Evolutionary conservation across 2,329 filamentous ascomycete species (phyloP).

Genomic region (Alternaria sp.): DNA sequence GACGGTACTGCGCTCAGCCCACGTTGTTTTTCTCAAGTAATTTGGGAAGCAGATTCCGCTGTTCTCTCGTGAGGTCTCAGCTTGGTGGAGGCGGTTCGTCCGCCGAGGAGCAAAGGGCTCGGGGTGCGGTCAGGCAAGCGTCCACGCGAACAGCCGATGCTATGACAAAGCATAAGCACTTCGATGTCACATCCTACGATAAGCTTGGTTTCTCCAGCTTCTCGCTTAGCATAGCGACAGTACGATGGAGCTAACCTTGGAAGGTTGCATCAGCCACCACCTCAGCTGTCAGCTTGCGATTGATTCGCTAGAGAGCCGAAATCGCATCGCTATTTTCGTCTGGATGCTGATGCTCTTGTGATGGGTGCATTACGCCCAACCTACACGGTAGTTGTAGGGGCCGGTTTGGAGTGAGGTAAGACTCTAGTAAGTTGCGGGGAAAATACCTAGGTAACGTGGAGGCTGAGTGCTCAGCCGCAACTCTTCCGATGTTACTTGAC

Average conservation of each 20-base stretch:
- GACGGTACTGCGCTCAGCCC: constrained; percentile 1
- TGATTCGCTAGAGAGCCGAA: constrained; percentile 5
- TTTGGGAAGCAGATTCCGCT: background rate
- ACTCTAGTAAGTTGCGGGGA: constrained; percentile 7
- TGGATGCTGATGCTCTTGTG: constrained; percentile 2
- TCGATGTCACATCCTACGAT: background rate
- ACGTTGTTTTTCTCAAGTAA: background rate
- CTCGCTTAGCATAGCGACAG: background rate
- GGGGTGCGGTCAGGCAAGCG: background rate
- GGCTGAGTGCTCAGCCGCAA: constrained; percentile 3
- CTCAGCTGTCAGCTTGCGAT: background rate
- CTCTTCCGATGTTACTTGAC: background rate
- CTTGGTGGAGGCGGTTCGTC: constrained; percentile 8
- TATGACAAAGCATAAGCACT: background rate
- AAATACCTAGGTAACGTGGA: background rate
- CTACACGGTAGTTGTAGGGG: background rate
- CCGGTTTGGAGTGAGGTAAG: background rate
- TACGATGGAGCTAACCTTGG: background rate
- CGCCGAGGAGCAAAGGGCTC: background rate
- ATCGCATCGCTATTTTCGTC: constrained; percentile 1
- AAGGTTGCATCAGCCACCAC: constrained; percentile 3
- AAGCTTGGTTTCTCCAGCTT: background rate
- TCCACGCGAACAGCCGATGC: background rate
- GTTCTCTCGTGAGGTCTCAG: constrained; percentile 6
- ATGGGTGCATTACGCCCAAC: background rate